These are phyloP conservation scores for Henningerozyma blattae DNA, from an alignment of 805 yeast genomes.

Conservation along the genomic window DNA sequence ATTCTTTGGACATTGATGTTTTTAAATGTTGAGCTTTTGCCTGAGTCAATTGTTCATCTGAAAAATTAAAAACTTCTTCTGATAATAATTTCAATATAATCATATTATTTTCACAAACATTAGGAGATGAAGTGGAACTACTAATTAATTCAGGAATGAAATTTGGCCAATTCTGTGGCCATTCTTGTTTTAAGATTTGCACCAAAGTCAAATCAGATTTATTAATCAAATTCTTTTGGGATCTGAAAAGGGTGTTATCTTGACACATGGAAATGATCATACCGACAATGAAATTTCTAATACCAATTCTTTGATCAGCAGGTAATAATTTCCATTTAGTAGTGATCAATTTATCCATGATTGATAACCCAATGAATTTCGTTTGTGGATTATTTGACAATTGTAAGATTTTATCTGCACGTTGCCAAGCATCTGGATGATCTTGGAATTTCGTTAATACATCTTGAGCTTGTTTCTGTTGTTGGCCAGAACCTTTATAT, in stretches of 20 bases:
- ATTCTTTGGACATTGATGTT: conserved; percentile 76
- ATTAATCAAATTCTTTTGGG: conserved; percentile 74
- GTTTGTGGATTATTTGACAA: conserved; percentile 70
- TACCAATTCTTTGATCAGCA: conserved; percentile 78
- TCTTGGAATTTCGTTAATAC: conserved; percentile 76
- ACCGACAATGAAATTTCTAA: conserved; percentile 83
- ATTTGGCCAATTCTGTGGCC: conserved; percentile 99
- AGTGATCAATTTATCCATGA: conserved; percentile 78
- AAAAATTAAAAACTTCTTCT: conserved; percentile 92
- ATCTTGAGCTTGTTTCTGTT: conserved; percentile 58
- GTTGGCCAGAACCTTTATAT: conserved; percentile 62
- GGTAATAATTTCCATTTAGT: conserved; percentile 93
- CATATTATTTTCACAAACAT: conserved; percentile 97
- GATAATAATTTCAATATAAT: conserved; percentile 74
- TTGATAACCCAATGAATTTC: conserved; percentile 83
- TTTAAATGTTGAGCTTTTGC: conserved; percentile 81
- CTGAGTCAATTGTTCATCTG: conserved; percentile 95
- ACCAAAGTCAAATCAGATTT: conserved; percentile 91
- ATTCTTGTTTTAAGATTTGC: conserved; percentile 90
- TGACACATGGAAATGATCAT: conserved; percentile 90
- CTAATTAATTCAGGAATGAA: conserved; percentile 87
- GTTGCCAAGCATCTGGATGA: conserved; percentile 91
- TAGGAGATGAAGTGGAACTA: conserved; percentile 72
- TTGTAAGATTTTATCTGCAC: conserved; percentile 81
- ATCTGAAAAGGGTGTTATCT: conserved; percentile 56